phyloP scores from a whole-genome alignment of 345 rosid species.

The Eucalyptus victrix region DNA sequence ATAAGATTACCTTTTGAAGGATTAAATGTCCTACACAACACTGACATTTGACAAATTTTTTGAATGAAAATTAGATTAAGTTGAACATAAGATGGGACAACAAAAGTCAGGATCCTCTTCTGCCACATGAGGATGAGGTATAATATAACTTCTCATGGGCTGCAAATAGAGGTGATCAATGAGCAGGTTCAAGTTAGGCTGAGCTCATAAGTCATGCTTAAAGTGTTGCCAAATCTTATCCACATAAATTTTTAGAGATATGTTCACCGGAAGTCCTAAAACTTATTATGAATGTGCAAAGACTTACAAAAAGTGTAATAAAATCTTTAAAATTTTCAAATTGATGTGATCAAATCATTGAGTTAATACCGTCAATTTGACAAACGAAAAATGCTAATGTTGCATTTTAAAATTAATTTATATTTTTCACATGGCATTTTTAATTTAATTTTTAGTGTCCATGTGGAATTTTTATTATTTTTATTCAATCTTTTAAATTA shows the following conservation, averaged over 20 bases:
- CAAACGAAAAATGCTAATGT: too few relatives aligned
- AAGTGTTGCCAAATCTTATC: not conserved
- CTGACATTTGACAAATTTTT: not conserved
- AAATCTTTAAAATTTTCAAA: too few relatives aligned
- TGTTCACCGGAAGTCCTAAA: rapidly evolving
- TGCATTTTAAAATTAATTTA: too few relatives aligned
- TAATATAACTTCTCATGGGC: not conserved
- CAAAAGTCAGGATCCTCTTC: not conserved
- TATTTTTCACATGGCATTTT: too few relatives aligned
- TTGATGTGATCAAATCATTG: rapidly evolving
- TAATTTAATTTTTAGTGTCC: too few relatives aligned
- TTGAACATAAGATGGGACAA: not conserved
- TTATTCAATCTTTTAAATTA: too few relatives aligned
- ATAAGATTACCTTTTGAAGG: not conserved
- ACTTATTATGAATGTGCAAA: too few relatives aligned
- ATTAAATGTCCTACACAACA: not conserved
- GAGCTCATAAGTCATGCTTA: not conserved
- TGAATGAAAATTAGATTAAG: not conserved
- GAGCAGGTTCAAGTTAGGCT: not conserved
- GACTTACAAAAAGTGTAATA: too few relatives aligned
- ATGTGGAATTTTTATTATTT: rapidly evolving
- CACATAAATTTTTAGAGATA: not conserved
- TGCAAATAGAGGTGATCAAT: not conserved
- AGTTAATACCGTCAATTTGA: too few relatives aligned
- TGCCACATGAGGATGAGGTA: not conserved